These are phyloP conservation scores for Wickerhamiella qilinensis DNA, from an alignment of 805 yeast genomes.

Conservation along the genomic window DNA sequence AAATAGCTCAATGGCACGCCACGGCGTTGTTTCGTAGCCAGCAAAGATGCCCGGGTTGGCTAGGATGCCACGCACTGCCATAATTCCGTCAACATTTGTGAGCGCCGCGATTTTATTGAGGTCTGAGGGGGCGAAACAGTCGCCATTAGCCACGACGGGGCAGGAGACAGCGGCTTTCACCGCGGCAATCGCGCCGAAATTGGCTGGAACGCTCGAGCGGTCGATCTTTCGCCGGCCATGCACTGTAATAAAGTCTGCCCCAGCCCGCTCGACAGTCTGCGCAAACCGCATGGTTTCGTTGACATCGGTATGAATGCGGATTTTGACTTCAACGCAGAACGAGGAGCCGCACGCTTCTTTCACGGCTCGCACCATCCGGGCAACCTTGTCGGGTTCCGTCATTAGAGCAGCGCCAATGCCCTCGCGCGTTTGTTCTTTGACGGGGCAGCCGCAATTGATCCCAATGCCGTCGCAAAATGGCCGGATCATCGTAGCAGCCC, in stretches of 20 bases:
- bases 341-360: slow-evolving; percentile 54
- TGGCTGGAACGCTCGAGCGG: slow-evolving; percentile 68
- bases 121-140: slow-evolving; percentile 57
- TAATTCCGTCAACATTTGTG: slow-evolving; percentile 81
- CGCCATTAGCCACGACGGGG: slow-evolving; percentile 98
- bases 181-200: slow-evolving; percentile 61
- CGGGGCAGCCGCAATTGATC: slow-evolving; percentile 94
- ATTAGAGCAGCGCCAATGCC: slow-evolving; percentile 96
- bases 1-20: slow-evolving; percentile 78
- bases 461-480: slow-evolving; percentile 92
- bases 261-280: slow-evolving; percentile 58
- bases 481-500: slow-evolving; percentile 76
- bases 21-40: slow-evolving; percentile 60
- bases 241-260: slow-evolving; percentile 86
- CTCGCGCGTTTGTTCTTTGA: slow-evolving; percentile 82
- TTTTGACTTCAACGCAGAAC: slow-evolving; percentile 80
- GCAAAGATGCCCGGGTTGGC: slow-evolving; percentile 79
- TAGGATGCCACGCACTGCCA: slow-evolving; percentile 86
- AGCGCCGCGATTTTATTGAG: slow-evolving; percentile 40
- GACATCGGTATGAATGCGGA: slow-evolving; percentile 67
- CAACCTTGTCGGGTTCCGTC: slow-evolving; percentile 64
- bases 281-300: slow-evolving; percentile 62
- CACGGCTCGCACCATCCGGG: slow-evolving; percentile 71
- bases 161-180: slow-evolving; percentile 37
- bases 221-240: slow-evolving; percentile 85